phyloP scores from a whole-genome alignment of 352 stramenopile species.

The Globisporangium rhizosaccharum region DNA sequence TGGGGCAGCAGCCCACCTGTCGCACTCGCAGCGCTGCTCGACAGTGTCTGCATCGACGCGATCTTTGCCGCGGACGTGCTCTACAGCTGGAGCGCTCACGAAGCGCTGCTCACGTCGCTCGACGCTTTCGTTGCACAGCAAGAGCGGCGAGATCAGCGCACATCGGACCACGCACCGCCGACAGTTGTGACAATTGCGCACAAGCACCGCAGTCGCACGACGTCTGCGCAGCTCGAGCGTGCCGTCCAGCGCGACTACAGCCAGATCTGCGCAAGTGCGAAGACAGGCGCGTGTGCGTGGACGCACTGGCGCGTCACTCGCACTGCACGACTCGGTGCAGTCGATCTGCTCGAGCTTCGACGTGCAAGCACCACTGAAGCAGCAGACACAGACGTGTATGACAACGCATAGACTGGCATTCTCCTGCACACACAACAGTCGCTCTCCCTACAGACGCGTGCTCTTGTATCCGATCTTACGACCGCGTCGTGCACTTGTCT shows the following conservation, averaged over 20 bases:
- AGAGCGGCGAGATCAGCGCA: background rate
- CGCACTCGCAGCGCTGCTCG: too few relatives aligned
- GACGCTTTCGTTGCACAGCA: background rate
- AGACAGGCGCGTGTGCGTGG: slow-evolving; percentile 18
- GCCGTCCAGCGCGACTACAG: slow-evolving; percentile 11
- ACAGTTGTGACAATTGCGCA: slow-evolving; percentile 36
- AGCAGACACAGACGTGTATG: background rate
- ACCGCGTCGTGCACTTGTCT: slow-evolving; percentile 24
- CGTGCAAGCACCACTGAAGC: background rate
- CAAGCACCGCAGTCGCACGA: slow-evolving; percentile 37
- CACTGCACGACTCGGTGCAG: slow-evolving; percentile 9
- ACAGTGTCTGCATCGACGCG: slow-evolving; percentile 8
- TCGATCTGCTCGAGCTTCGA: slow-evolving; percentile 24
- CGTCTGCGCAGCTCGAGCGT: slow-evolving; percentile 19
- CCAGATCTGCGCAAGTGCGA: background rate
- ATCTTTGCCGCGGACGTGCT: slow-evolving; percentile 55
- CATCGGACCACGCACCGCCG: background rate
- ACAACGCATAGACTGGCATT: background rate
- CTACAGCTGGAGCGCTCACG: slow-evolving; percentile 55
- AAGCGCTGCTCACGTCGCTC: slow-evolving; percentile 35
- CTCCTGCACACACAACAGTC: background rate
- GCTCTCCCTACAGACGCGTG: background rate
- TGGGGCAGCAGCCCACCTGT: slow-evolving; percentile 23
- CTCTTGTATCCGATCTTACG: background rate
- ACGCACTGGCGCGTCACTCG: slow-evolving; percentile 17